Base-by-base conservation (phyloP, 345 rosid species). In the Adansonia digitata region DNA sequence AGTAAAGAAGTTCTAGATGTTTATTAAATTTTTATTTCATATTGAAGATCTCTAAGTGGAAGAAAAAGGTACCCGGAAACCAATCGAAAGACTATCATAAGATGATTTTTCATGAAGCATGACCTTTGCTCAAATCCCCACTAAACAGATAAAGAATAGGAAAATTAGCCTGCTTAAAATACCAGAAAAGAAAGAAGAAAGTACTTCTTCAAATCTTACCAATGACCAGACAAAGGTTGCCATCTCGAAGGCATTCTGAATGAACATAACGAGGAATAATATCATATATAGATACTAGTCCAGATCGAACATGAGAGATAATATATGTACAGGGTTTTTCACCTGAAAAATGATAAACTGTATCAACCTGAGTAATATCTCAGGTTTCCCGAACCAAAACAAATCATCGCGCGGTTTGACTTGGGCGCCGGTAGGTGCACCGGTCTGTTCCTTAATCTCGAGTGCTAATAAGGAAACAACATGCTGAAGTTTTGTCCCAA, bases 171-270 rank as follows among this genome's bases (percentile, higher is more conserved):
- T 22, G 13, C 6, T 5, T 29, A 39, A 57, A 35, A 2, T 37
- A 62, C 9, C 0, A 14, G 40, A 18, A 35, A 29, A 46, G 18
- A 26, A 49, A 9, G 34, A 40, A 22, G 39, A 56, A 56, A 12
- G 5, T 43, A n/a, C n/a, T n/a, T n/a, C n/a, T n/a, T n/a, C n/a
- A 43, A 26, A 9, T 59, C 88, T 86, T 89, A 94, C 97, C 91
- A 91, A 86, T 75, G 97, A 88, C 98, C 98, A 94, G 69, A 92
- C 82, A 75, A 92, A 92, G 60, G 95, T 94, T 57, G 97, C 97
- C 98, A 94, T 94, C 85, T 92, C 97, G 18, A 94, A 94, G 35
- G 97, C 97, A 86, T 94, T 94, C 98, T 94, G 85, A 85, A 84
- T 40, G 75, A 59, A 3, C n/a, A 73, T 45, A 57, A 60, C 62